Conservation (phyloP, 345 rosid species). For the Eucalyptus coolabah region DNA sequence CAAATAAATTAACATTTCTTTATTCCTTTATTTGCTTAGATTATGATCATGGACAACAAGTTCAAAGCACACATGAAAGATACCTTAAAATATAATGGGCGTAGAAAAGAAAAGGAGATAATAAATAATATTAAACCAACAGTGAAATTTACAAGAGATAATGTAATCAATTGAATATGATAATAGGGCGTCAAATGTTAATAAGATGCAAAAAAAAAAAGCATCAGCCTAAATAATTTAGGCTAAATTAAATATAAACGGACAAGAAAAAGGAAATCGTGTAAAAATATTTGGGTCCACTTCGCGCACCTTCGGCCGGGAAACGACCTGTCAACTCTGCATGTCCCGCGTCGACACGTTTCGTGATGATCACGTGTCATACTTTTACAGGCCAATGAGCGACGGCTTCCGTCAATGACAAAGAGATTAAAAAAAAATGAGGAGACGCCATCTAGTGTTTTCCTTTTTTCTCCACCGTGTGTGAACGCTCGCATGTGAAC, state of each 20-base stretch:
- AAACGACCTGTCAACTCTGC: background rate
- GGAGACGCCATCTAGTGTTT: background rate
- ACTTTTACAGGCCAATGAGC: background rate
- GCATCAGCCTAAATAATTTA: no score
- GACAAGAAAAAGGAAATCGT: background rate
- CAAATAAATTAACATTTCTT: no score
- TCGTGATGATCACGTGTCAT: background rate
- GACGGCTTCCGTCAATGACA: background rate
- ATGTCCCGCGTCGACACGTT: background rate
- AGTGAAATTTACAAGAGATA: no score
- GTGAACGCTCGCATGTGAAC: background rate
- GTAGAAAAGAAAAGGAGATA: no score
- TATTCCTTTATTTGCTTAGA: background rate
- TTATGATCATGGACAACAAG: background rate
- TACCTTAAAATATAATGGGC: no score
- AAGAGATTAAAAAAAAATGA: background rate
- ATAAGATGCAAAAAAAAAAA: no score
- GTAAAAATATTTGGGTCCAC: background rate
- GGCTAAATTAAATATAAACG: background rate
- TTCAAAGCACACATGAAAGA: no score
- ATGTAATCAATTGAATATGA: no score
- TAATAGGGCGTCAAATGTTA: no score
- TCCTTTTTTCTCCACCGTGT: fast-evolving
- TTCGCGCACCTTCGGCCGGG: background rate
- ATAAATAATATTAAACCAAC: no score